Conservation (phyloP, 2,329 filamentous ascomycete genomes). For the Fusarium sublunatum region DNA sequence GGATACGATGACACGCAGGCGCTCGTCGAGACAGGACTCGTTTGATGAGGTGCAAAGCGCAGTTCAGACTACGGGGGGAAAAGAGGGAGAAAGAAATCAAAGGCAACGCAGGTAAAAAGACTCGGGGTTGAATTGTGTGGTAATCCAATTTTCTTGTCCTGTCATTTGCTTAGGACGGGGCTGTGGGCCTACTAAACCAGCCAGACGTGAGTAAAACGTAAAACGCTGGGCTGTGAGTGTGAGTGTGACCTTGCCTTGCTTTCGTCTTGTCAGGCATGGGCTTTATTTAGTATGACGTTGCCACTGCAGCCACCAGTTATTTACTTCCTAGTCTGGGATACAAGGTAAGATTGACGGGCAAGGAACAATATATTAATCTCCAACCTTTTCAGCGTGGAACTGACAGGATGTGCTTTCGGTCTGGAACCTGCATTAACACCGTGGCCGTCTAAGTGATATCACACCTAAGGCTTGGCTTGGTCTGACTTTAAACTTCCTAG, state of each 20-base stretch:
- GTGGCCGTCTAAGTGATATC: background rate
- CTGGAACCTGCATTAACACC: background rate
- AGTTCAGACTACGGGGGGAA: slow-evolving; percentile 17
- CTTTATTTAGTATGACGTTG: slow-evolving; percentile 19
- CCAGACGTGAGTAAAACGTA: slow-evolving; percentile 14
- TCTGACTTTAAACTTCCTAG: no score
- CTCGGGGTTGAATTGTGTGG: slow-evolving; percentile 29
- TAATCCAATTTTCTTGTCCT: slow-evolving; percentile 39
- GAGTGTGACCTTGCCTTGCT: slow-evolving; percentile 8
- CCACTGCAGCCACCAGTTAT: background rate
- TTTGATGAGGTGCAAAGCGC: slow-evolving; percentile 17
- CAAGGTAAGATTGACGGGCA: background rate
- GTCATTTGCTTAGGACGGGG: slow-evolving; percentile 42
- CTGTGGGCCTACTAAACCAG: slow-evolving; percentile 37
- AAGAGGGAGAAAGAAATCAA: slow-evolving; percentile 19
- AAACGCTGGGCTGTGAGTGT: background rate
- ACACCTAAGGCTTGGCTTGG: no score
- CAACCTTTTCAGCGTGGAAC: background rate
- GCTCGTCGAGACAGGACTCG: slow-evolving; percentile 36
- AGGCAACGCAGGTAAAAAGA: slow-evolving; percentile 21
- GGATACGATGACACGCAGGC: slow-evolving; percentile 36
- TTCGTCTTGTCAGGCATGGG: background rate
- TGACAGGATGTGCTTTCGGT: background rate
- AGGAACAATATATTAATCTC: background rate
- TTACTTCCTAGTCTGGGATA: background rate